Evolutionary conservation across 106 monocot species (phyloP).

Genomic region (Apostasia ramifera): DNA sequence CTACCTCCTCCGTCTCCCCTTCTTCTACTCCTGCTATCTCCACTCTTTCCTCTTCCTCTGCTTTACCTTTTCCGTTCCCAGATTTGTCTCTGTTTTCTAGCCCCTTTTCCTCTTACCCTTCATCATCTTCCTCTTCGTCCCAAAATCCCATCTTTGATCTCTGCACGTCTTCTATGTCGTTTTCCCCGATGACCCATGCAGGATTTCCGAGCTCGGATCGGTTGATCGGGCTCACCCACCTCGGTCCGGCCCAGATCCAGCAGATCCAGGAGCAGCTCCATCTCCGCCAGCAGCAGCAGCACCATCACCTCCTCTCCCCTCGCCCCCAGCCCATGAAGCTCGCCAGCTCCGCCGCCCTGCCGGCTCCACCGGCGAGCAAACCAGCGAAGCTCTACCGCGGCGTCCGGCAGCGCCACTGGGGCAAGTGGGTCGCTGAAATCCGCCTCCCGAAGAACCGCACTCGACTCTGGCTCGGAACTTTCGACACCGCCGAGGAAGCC

Average conservation of each 20-base stretch:
- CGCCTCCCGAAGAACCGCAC: conserved; percentile 61
- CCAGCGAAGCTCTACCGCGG: conserved; percentile 56
- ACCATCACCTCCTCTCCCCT: conserved; percentile 2
- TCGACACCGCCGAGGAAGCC: conserved; percentile 60
- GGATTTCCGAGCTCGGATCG: background rate
- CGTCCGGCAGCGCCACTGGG: conserved; percentile 71
- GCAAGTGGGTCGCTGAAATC: conserved; percentile 80
- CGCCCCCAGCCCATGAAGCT: conserved; percentile 18
- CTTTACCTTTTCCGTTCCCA: conserved; percentile 7
- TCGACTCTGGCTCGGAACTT: conserved; percentile 68
- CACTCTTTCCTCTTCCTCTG: conserved; percentile 2
- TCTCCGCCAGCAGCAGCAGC: background rate
- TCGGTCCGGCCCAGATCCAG: conserved; percentile 10
- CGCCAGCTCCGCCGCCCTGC: background rate
- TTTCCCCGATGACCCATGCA: background rate
- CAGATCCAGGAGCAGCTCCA: conserved; percentile 13
- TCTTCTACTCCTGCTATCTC: conserved; percentile 8
- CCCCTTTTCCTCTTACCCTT: background rate
- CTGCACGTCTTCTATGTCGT: conserved; percentile 1
- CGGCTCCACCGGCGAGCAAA: background rate
- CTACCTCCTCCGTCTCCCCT: conserved; percentile 15
- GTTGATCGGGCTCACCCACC: conserved; percentile 3
- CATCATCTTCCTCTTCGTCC: background rate
- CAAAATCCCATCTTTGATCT: conserved; percentile 11
- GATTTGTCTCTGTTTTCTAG: background rate